Base-by-base conservation (phyloP, 306 rosid species). In the Medicago ruthenica region DNA sequence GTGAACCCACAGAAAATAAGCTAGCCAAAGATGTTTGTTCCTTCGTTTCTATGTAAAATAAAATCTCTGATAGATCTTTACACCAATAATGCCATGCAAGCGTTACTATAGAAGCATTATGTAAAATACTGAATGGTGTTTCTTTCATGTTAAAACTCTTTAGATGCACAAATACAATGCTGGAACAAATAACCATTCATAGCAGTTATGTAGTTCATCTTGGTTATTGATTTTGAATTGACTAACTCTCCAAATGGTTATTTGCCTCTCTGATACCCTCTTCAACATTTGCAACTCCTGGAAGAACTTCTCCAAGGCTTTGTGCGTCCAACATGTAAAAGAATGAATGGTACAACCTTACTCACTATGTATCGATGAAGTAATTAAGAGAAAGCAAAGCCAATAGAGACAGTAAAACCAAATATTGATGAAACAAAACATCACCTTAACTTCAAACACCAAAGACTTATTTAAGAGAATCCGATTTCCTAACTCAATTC, bases 401-500 rank as follows among this genome's bases (percentile, higher is more conserved):
- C 58, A 37, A 76, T 47, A 75, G 31, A 77, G 53, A 71, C 31
- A 72, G 54, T 73, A 67, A 34, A 6, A 66, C 40, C 22, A 61
- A 77, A 47, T 45, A 50, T 66, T n/a, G 70, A 44, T 9, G 22
- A 74, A 57, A 77, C 37, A 68, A 71, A 55, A 60, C 34, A 24
- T 78, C 75, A 92, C 96, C 96, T 82, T 83, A 72, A 90, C 93
- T 87, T 89, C 87, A 77, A 87, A 74, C 59, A 90, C 79, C 61
- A 88, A 73, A 78, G 83, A 83, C 62, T 88, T 85, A 22, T 92
- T 90, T 24, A 87, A 64, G 74, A 90, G 76, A 79, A 92, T 82
- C 24, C 71, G 70, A 79, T 80, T 70, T 67, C 93, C 93, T 18
- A 83, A 34, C 73, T 51, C 83, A 78, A 88, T 88, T 76, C 97